Evolutionary conservation across 306 rosid species (phyloP), one percentile per base, ranked within the genome.

Genomic region (Geum urbanum): DNA sequence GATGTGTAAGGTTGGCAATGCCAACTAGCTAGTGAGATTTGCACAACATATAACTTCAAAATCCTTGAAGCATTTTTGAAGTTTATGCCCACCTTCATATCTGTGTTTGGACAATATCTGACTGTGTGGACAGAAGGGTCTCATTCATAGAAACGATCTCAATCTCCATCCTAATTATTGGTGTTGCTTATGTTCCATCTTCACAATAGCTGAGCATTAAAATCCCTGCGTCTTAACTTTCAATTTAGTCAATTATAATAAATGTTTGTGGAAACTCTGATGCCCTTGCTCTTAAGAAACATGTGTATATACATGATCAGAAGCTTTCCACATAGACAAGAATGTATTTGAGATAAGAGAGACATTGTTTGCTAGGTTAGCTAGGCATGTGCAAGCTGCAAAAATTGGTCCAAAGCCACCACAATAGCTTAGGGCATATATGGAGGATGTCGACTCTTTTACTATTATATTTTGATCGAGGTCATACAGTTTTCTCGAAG

Each of bases 61-160:
- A 32, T 35, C 65, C 45, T 60, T 32, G 22, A 60, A 60, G 47
- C 46, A 7, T 37, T 37, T 13, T 9, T 49, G 10, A 15, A 48
- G 9, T 27, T 32, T 45, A 40, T 67, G 39, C 8, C 6, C 59
- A 32, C 9, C 14, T 5, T 9, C 39, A 19, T 48, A 5, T 16
- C 50, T n/a, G 71, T 45, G 49, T 68, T 52, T 68, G 72, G 62
- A 68, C 40, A 11, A 19, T 68, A 68, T 53, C 50, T 2, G 50
- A 50, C 45, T 51, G 12, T 22, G 19, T 19, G 18, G 50, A 52
- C 49, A n/a, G 18, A 40, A 27, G 16, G 27, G 27, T 24, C 24
- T 16, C 45, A 24, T n/a, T 66, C 45, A 47, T 9, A 58, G 18
- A 27, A 27, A 27, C 19, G 7, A 32, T 35, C 70, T 1, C 32